Conservation (phyloP, 2,329 filamentous ascomycete species). For the Talaromyces sp. region DNA sequence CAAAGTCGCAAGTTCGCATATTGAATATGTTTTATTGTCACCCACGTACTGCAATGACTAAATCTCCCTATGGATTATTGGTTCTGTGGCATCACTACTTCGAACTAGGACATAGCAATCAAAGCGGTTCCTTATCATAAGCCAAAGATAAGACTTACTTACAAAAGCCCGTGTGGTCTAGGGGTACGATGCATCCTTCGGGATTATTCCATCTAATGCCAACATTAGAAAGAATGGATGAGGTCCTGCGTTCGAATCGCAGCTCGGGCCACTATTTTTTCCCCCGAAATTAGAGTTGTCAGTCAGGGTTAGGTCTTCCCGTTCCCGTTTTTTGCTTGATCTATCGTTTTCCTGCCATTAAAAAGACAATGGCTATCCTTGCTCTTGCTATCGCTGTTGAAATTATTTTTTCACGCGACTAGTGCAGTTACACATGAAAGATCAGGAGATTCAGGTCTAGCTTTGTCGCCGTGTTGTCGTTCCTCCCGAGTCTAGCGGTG, state of each 20-base stretch:
- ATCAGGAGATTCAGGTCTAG: no score
- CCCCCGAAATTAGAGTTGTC: background rate
- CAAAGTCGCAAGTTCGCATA: background rate
- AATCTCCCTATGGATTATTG: background rate
- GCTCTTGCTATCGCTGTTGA: no score
- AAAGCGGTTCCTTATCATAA: background rate
- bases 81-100: no score
- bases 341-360: background rate
- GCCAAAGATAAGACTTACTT: no score
- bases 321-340: background rate
- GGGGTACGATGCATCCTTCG: slow-evolving; percentile 4
- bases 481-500: no score
- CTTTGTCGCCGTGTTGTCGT: no score
- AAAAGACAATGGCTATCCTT: no score
- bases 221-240: slow-evolving; percentile 2
- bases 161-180: slow-evolving; percentile 1
- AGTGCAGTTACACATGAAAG: no score
- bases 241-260: slow-evolving; percentile 7
- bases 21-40: background rate
- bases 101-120: background rate
- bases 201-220: background rate
- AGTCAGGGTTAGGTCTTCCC: no score
- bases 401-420: no score
- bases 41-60: background rate
- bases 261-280: background rate